A percentile compares a stretch with the other conserved stretches of the same genome.
phyloP scores from a whole-genome alignment of 1,284 basidiomycete species.

The Ceratobasidium sp. region DNA sequence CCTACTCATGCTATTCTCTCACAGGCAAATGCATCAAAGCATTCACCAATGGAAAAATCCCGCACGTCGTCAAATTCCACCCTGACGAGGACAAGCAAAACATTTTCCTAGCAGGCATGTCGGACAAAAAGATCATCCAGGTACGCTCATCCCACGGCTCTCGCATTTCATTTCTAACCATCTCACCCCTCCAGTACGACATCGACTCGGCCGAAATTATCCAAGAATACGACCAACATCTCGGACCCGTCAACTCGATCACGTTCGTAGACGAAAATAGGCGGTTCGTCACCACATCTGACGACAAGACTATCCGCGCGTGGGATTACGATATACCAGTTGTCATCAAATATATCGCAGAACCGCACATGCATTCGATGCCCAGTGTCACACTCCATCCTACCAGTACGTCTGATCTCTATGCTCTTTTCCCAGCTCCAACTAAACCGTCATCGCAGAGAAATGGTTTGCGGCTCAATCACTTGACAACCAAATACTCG shows the following conservation, averaged over 20 bases:
- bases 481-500: slow-evolving; percentile 96
- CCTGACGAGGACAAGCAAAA: slow-evolving; percentile 96
- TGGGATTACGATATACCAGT: slow-evolving; percentile 99
- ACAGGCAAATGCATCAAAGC: slow-evolving; percentile 87
- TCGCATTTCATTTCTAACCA: not conserved
- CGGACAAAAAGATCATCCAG: slow-evolving; percentile 98
- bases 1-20: not conserved
- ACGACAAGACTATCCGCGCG: slow-evolving; percentile 98
- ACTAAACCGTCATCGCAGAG: slow-evolving; percentile 56
- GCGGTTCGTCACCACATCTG: slow-evolving; percentile 96
- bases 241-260: slow-evolving; percentile 97
- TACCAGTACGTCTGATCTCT: slow-evolving; percentile 69
- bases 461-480: slow-evolving; percentile 98
- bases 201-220: slow-evolving; percentile 91
- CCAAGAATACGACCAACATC: slow-evolving; percentile 98
- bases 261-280: slow-evolving; percentile 97
- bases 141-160: slow-evolving; percentile 55
- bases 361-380: slow-evolving; percentile 99
- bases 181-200: slow-evolving; percentile 75
- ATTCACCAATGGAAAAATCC: slow-evolving; percentile 96
- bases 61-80: slow-evolving; percentile 94
- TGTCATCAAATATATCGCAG: slow-evolving; percentile 99
- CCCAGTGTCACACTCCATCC: slow-evolving; percentile 95
- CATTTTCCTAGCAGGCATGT: slow-evolving; percentile 98
- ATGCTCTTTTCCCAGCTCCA: not conserved